Conservation (phyloP, 1,284 basidiomycete species). For the Sutorius eximius region DNA sequence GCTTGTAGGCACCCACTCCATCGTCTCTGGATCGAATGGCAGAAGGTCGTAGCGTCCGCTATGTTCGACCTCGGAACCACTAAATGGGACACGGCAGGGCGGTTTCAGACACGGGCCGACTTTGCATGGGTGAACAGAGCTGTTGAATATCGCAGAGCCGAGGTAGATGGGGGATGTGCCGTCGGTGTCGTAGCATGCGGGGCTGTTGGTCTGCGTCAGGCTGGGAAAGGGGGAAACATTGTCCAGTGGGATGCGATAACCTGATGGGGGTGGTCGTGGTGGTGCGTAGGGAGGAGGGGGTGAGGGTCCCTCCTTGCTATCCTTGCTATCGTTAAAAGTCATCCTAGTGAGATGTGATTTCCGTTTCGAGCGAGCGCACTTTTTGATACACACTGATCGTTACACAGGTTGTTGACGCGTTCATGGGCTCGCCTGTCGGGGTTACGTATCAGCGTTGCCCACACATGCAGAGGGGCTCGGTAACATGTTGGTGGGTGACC, state of each 20-base stretch:
- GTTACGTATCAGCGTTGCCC: slow-evolving; percentile 12
- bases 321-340: slow-evolving; percentile 12
- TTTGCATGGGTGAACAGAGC: slow-evolving; percentile 78
- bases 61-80: slow-evolving; percentile 59
- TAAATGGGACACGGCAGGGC: slow-evolving; percentile 60
- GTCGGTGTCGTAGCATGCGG: slow-evolving; percentile 55
- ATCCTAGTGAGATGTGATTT: background rate
- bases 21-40: slow-evolving; percentile 59
- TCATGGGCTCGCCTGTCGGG: background rate
- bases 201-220: slow-evolving; percentile 40
- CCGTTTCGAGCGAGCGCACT: background rate
- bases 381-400: background rate
- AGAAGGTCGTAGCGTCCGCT: slow-evolving; percentile 67
- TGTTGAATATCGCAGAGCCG: slow-evolving; percentile 65
- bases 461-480: background rate
- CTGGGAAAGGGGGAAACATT: slow-evolving; percentile 49
- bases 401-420: background rate
- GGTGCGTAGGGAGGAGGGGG: slow-evolving; percentile 27
- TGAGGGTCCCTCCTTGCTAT: background rate
- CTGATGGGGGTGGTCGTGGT: slow-evolving; percentile 48
- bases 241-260: slow-evolving; percentile 58
- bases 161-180: slow-evolving; percentile 60
- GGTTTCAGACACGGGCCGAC: slow-evolving; percentile 57
- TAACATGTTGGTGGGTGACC: background rate
- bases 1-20: slow-evolving; percentile 69